Conservation (phyloP, 768 basidiomycete genomes). For the Sutorius australiensis region DNA sequence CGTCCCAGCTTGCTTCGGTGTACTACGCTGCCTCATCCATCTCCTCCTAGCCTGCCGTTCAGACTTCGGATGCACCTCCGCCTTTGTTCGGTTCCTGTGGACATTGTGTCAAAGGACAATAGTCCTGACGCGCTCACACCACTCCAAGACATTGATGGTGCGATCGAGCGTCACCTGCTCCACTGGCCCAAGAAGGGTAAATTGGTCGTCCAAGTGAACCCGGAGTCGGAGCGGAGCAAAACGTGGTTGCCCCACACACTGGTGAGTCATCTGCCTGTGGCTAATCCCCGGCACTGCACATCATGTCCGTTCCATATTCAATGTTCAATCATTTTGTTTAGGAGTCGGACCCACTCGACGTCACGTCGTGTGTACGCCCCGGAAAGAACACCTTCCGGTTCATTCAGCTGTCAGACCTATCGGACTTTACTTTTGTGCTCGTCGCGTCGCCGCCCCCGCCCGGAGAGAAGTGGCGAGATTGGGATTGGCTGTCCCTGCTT, state of each 20-base stretch:
- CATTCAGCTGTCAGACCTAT: slow-evolving; percentile 45
- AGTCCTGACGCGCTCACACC: not conserved
- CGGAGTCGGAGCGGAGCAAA: slow-evolving; percentile 28
- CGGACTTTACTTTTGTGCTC: slow-evolving; percentile 43
- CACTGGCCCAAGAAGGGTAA: slow-evolving; percentile 46
- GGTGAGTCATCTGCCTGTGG: slow-evolving; percentile 30
- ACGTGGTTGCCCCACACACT: slow-evolving; percentile 44
- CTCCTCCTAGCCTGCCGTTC: not conserved
- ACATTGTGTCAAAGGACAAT: not conserved
- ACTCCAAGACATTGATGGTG: slow-evolving; percentile 4
- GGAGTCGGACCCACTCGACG: slow-evolving; percentile 36
- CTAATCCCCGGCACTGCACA: not conserved
- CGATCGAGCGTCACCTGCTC: slow-evolving; percentile 15
- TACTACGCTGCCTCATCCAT: not conserved
- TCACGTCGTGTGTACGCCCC: slow-evolving; percentile 38
- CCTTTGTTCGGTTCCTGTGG: slow-evolving; percentile 21
- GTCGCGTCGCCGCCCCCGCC: slow-evolving; percentile 31
- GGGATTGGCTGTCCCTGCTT: slow-evolving; percentile 22
- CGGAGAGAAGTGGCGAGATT: slow-evolving; percentile 20
- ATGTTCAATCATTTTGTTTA: slow-evolving; percentile 3
- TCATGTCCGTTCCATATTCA: not conserved
- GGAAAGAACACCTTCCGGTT: slow-evolving; percentile 49
- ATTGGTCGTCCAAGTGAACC: slow-evolving; percentile 46
- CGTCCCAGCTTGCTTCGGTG: not conserved
- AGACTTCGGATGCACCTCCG: slow-evolving; percentile 19